phyloP scores from a whole-genome alignment of 495 filamentous ascomycete species.

The Cercophora newfieldiana region DNA sequence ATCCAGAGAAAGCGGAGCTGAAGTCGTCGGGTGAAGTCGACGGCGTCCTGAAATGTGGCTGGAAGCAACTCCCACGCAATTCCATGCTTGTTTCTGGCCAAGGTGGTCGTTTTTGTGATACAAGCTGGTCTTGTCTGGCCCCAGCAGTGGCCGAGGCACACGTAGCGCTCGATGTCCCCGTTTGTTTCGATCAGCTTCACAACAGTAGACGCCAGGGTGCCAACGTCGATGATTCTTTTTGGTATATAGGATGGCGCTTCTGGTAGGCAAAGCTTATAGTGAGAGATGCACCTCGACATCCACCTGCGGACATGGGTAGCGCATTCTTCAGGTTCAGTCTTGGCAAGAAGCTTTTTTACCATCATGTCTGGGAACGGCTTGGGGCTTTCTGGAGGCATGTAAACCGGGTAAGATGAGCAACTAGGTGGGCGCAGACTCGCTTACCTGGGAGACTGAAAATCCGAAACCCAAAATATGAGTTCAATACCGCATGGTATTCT shows the following conservation, averaged over 20 bases:
- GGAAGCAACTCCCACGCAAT: slow-evolving; percentile 6
- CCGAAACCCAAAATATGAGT: background rate
- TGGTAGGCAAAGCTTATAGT: background rate
- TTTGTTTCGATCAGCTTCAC: background rate
- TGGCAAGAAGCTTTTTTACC: background rate
- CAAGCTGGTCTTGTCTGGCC: background rate
- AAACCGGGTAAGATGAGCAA: background rate
- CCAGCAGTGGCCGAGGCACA: slow-evolving; percentile 13
- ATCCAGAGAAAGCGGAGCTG: slow-evolving; percentile 8
- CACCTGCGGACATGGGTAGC: background rate
- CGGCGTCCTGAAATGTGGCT: slow-evolving; percentile 6
- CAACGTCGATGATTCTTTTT: background rate
- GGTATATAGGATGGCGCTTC: background rate
- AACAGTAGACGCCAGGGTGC: background rate
- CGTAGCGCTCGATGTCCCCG: background rate
- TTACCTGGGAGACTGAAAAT: background rate
- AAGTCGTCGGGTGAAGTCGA: slow-evolving; percentile 1
- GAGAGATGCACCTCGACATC: background rate
- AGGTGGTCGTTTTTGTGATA: background rate
- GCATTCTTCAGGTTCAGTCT: background rate
- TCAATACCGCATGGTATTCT: background rate
- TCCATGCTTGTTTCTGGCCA: background rate
- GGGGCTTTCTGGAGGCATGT: background rate
- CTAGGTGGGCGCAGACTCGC: background rate
- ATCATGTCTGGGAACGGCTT: background rate